Evolutionary conservation across 2,329 filamentous ascomycete genomes (phyloP).

Genomic region (Monosporascus cannonballus): DNA sequence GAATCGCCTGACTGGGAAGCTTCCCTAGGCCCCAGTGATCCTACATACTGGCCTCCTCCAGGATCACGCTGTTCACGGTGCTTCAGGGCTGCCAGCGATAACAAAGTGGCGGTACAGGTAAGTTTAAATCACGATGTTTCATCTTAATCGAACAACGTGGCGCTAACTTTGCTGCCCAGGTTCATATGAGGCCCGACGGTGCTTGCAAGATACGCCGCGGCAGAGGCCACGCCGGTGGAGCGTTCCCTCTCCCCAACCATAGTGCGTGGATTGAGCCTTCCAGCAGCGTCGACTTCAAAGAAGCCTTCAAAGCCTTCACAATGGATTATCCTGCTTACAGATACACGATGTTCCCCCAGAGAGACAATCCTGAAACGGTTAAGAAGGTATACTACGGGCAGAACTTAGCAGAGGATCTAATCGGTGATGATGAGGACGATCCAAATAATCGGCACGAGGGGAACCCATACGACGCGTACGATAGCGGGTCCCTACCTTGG

Average conservation of each 20-base stretch:
- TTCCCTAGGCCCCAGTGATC: neutral
- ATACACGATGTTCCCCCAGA: slow-evolving; percentile 10
- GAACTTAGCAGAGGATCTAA: neutral
- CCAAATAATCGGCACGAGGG: slow-evolving; percentile 2
- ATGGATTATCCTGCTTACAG: slow-evolving; percentile 7
- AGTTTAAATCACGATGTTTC: neutral
- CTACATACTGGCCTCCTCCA: slow-evolving; percentile 1
- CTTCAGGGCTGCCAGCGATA: slow-evolving; percentile 7
- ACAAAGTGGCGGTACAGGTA: slow-evolving; percentile 1
- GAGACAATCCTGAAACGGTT: neutral
- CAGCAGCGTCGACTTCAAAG: slow-evolving; percentile 4
- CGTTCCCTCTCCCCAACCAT: slow-evolving; percentile 7
- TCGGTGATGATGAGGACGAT: slow-evolving; percentile 7
- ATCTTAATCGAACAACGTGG: slow-evolving; percentile 1
- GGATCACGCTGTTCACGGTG: slow-evolving; percentile 10
- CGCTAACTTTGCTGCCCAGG: neutral
- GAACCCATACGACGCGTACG: neutral
- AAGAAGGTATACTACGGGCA: slow-evolving; percentile 1
- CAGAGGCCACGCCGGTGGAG: neutral
- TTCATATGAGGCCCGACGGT: slow-evolving; percentile 4
- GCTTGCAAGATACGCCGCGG: slow-evolving; percentile 12
- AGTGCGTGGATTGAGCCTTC: slow-evolving; percentile 11
- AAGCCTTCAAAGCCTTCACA: slow-evolving; percentile 6
- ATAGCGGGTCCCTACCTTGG: slow-evolving; percentile 6
- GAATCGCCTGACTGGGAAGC: slow-evolving; percentile 4